phyloP scores from a whole-genome alignment of 1,139 yeast genomes.

The Geotrichum aggregatum region DNA sequence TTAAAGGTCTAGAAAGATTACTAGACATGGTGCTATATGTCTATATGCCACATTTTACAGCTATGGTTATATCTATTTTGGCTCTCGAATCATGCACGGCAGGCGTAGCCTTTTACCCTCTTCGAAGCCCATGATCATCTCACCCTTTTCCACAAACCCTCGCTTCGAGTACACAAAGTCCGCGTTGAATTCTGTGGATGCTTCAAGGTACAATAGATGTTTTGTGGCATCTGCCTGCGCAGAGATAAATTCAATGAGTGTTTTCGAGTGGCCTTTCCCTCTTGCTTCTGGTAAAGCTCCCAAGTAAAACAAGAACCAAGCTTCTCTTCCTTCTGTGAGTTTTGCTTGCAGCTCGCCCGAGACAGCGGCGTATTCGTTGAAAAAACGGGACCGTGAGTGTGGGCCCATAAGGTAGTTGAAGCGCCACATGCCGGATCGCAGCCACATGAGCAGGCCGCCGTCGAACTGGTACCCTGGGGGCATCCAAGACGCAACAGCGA shows the following conservation, averaged over 20 bases:
- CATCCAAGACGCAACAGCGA: background rate
- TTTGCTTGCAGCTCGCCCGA: background rate
- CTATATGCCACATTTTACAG: too few relatives aligned
- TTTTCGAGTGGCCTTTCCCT: conserved; percentile 2
- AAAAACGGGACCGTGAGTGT: background rate
- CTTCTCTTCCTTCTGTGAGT: background rate
- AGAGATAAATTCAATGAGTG: background rate
- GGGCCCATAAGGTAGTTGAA: background rate
- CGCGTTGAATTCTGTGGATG: background rate
- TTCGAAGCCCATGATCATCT: too few relatives aligned
- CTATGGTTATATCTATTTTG: too few relatives aligned
- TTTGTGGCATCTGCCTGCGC: background rate
- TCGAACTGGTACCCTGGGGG: background rate
- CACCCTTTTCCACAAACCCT: background rate
- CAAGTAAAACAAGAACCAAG: background rate
- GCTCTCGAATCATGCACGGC: too few relatives aligned
- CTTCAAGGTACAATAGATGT: background rate
- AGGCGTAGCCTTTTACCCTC: too few relatives aligned
- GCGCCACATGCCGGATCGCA: conserved; percentile 5
- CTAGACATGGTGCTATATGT: too few relatives aligned
- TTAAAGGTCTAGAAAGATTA: too few relatives aligned
- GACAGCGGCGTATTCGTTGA: background rate
- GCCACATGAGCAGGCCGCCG: background rate
- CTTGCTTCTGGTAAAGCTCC: background rate
- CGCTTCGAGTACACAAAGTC: background rate